Conservation (phyloP, 108 stramenopile genomes). For the Cyclotella baltica region DNA sequence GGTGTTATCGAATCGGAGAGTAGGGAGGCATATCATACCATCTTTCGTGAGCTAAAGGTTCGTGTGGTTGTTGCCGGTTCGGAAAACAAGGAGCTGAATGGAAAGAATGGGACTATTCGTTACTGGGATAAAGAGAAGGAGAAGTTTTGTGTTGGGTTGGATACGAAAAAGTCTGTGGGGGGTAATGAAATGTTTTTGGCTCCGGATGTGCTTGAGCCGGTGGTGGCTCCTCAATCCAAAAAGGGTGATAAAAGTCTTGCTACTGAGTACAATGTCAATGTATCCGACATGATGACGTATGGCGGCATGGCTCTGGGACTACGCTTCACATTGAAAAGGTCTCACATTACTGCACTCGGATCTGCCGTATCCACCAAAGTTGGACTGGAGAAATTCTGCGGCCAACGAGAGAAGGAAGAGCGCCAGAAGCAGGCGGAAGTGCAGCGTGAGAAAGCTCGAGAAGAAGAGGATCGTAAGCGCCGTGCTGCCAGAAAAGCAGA, state of each 20-base stretch:
- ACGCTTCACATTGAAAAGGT: slow-evolving; percentile 16
- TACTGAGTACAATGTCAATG: slow-evolving; percentile 9
- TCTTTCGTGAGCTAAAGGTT: slow-evolving; percentile 30
- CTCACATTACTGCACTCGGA: slow-evolving; percentile 21
- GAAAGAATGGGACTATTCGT: slow-evolving; percentile 44
- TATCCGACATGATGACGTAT: slow-evolving; percentile 18
- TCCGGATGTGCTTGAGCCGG: slow-evolving; percentile 37
- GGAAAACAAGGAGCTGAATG: slow-evolving; percentile 50
- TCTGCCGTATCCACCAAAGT: slow-evolving; percentile 23
- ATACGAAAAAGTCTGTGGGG: slow-evolving; percentile 43
- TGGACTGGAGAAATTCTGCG: slow-evolving; percentile 22
- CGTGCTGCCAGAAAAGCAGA: slow-evolving; percentile 20
- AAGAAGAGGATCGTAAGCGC: slow-evolving; percentile 46
- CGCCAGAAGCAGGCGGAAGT: slow-evolving; percentile 25
- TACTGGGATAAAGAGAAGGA: slow-evolving; percentile 42
- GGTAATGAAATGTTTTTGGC: slow-evolving; percentile 12
- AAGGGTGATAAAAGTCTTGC: slow-evolving; percentile 20
- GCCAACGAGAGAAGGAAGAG: slow-evolving; percentile 32
- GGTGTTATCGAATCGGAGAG: slow-evolving; percentile 10
- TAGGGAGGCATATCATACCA: slow-evolving; percentile 23
- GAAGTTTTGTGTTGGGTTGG: slow-evolving; percentile 45
- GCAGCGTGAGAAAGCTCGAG: slow-evolving; percentile 11
- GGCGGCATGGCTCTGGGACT: slow-evolving; percentile 31
- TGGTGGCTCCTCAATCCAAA: neutral
- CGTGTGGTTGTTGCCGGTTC: slow-evolving; percentile 48